Conservation (phyloP, 306 rosid genomes). For the Argentina anserina region DNA sequence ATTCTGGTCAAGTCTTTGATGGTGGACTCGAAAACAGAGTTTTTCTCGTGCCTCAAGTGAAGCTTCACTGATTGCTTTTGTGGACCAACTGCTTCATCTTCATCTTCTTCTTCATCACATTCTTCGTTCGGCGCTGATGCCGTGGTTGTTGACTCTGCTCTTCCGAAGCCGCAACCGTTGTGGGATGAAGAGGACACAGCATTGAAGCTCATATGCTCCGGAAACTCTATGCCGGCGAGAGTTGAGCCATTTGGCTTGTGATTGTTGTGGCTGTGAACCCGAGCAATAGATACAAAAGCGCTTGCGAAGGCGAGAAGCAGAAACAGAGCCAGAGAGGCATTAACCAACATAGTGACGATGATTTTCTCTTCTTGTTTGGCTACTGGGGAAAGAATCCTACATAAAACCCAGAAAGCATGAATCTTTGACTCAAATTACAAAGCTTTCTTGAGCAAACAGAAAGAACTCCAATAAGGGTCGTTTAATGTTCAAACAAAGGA, state of each 20-base stretch:
- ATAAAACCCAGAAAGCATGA: conserved; percentile 28
- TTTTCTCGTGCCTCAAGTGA: conserved; percentile 47
- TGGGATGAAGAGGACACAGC: conserved; percentile 50
- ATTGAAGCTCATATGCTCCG: conserved; percentile 60
- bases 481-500: not conserved
- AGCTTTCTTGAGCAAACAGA: not conserved
- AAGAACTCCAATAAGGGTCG: not conserved
- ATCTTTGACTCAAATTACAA: conserved; percentile 10
- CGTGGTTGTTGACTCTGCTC: conserved; percentile 24
- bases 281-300: conserved; percentile 27
- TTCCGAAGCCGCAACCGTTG: conserved; percentile 49
- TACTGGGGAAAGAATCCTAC: conserved; percentile 38
- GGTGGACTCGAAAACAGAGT: conserved; percentile 50
- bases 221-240: conserved; percentile 61
- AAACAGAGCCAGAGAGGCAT: conserved; percentile 28
- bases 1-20: conserved; percentile 63
- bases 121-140: conserved; percentile 6
- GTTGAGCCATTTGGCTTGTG: conserved; percentile 53
- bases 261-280: conserved; percentile 32
- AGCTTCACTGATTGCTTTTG: conserved; percentile 57
- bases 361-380: conserved; percentile 22
- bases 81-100: conserved; percentile 19
- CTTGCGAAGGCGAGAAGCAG: conserved; percentile 33
- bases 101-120: conserved; percentile 22
- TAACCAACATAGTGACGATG: conserved; percentile 34